These are phyloP conservation scores for Cyclotella choctawhatcheeana DNA, from an alignment of 108 stramenopile species.

Conservation along the genomic window DNA sequence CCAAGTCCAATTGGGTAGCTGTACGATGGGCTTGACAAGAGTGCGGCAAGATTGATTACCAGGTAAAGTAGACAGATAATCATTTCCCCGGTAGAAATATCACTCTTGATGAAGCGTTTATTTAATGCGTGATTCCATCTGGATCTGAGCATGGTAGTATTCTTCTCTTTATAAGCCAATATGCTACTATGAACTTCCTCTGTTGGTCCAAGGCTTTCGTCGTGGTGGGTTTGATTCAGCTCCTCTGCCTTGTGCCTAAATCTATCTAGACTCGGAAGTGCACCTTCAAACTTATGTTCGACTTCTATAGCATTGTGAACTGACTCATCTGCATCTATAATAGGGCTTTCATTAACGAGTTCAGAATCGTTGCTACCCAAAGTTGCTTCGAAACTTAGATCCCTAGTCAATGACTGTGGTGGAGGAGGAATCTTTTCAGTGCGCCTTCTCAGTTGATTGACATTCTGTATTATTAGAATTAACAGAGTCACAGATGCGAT, in stretches of 20 bases:
- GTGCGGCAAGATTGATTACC: conserved; percentile 13
- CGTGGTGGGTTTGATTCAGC: conserved; percentile 16
- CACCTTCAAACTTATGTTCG: neutral
- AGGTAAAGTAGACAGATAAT: conserved; percentile 22
- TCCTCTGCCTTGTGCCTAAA: conserved; percentile 11
- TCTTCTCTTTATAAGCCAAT: conserved; percentile 31
- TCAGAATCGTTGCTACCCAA: neutral
- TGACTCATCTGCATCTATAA: neutral
- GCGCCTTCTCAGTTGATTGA: neutral
- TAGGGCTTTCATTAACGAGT: neutral
- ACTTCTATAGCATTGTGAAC: neutral
- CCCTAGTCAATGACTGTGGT: neutral
- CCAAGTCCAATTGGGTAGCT: conserved; percentile 32
- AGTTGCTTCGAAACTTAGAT: neutral
- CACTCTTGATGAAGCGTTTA: conserved; percentile 10
- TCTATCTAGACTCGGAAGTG: conserved; percentile 19
- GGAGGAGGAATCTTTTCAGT: conserved; percentile 1
- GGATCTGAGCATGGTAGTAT: conserved; percentile 15
- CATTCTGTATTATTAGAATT: conserved; percentile 3
- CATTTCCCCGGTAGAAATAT: conserved; percentile 17
- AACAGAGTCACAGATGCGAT: conserved; percentile 3
- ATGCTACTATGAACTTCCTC: conserved; percentile 16
- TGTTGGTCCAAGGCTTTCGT: conserved; percentile 7
- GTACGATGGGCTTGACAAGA: conserved; percentile 29
- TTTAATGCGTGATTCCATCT: conserved; percentile 7